phyloP scores from a whole-genome alignment of 164 flowering plant species.

The Vitis riparia region DNA sequence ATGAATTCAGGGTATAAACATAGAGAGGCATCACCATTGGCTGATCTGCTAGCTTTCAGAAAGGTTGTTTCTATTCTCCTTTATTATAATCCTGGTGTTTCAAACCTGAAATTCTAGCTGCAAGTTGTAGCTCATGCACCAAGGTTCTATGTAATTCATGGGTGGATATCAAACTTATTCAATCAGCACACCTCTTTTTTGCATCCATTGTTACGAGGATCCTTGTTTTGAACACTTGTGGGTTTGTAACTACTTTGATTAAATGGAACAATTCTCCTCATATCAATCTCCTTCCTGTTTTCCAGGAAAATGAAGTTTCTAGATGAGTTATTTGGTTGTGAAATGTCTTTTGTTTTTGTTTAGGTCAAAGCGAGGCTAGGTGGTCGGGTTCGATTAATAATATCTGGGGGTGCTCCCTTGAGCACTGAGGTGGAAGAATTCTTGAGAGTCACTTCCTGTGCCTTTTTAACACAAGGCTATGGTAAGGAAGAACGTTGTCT shows the following conservation, averaged over 20 bases:
- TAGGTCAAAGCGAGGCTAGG: slow-evolving; percentile 85
- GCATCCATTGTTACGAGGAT: too few species aligned
- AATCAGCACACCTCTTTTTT: too few species aligned
- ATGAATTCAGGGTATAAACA: slow-evolving; percentile 81
- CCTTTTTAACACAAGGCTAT: slow-evolving; percentile 83
- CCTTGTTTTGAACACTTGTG: too few species aligned
- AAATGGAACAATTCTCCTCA: background rate
- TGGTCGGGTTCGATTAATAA: slow-evolving; percentile 74
- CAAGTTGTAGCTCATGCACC: too few species aligned
- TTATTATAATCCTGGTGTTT: background rate
- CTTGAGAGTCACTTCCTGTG: slow-evolving; percentile 82
- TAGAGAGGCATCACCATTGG: slow-evolving; percentile 75
- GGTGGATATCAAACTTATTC: too few species aligned
- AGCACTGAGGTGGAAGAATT: slow-evolving; percentile 85
- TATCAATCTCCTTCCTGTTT: background rate
- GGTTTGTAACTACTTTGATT: background rate
- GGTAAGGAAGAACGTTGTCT: slow-evolving; percentile 42
- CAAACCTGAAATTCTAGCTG: too few species aligned
- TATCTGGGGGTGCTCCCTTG: slow-evolving; percentile 91
- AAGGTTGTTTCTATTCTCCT: slow-evolving; percentile 50
- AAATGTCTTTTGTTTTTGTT: background rate
- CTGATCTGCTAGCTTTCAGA: slow-evolving; percentile 87
- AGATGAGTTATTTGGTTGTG: background rate
- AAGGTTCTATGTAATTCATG: too few species aligned
- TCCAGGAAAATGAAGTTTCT: too few species aligned